Evolutionary conservation across 1,284 basidiomycete genomes (phyloP), one percentile per base, ranked within the genome.

Genomic region (Mrakiaceae sp.): DNA sequence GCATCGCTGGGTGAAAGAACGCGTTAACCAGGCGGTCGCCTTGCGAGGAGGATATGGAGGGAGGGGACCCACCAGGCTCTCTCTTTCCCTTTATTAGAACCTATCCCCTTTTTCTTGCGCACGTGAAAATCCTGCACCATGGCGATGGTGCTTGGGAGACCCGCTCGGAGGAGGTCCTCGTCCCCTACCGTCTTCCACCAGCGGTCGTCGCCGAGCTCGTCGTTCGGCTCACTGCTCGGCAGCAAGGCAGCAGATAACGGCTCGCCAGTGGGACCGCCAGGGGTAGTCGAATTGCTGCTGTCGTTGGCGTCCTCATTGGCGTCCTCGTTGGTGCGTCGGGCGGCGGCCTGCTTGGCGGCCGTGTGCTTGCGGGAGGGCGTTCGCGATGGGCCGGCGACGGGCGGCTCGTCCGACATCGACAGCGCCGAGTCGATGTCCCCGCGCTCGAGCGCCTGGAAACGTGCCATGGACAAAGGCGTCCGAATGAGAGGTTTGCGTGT

Each of bases 131-230:
- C 62, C 62, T 62, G 56, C 64, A 69, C 67, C 75, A 76, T 76
- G 16, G 42, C 43, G 2, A 73, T 72, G 11, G 71, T 70, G n/a
- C 70, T 66, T 0, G 75, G 75, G 7, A 76, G 65, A 6, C 73
- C 74, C 4, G 69, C 67, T 0, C 71, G 68, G 48, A 73, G 71
- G 14, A 71, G 64, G 39, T 75, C 75, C 55, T 75, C 74, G 58
- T 70, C 70, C 53, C 55, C 61, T 44, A 72, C 67, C n/a, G 68
- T 62, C 0, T 71, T 70, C 74, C 74, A 77, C 75, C 75, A 77
- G 46, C 43, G 40, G 11, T 68, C 68, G 5, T 71, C 74, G 59
- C 76, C 73, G 5, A 74, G 61, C 65, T 71, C 72, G 11, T 67
- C 64, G 39, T 74, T 74, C 12, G 16, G 42, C 42, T 57, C 55